A percentile compares a stretch with the other conserved stretches of the same genome.
Conservation (phyloP, 352 stramenopile species). For the Phytophthora palmivora region DNA sequence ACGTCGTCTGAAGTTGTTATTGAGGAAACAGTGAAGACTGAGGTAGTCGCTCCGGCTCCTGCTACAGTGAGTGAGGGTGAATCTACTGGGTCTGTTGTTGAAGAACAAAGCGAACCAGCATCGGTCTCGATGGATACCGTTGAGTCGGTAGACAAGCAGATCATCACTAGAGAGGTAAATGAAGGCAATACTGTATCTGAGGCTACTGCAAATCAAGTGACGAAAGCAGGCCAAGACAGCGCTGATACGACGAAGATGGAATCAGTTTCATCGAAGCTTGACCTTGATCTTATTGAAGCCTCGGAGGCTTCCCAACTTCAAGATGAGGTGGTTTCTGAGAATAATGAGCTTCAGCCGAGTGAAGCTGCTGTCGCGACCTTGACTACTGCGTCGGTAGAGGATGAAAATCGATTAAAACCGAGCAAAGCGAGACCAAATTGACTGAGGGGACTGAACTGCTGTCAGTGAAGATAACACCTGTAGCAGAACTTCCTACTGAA, state of each 20-base stretch:
- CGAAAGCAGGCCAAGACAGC: not conserved
- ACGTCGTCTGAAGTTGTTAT: not conserved
- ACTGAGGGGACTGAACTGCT: slow-evolving; percentile 18
- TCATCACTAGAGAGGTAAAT: not conserved
- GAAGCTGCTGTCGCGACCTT: slow-evolving; percentile 1
- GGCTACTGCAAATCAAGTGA: not conserved
- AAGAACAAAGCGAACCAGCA: not conserved
- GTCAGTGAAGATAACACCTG: slow-evolving; percentile 12
- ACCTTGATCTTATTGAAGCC: slow-evolving; percentile 9
- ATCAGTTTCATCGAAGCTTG: slow-evolving; percentile 18
- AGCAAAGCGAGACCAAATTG: not conserved
- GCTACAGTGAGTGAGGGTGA: not conserved
- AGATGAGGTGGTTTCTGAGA: slow-evolving; percentile 5
- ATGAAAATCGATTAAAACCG: not conserved
- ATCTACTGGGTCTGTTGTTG: not conserved
- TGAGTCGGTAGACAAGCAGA: not conserved
- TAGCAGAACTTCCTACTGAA: slow-evolving; percentile 10
- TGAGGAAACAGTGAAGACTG: slow-evolving; percentile 1
- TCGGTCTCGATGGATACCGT: not conserved
- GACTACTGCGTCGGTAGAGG: not conserved
- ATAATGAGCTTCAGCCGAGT: not conserved
- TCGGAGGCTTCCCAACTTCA: slow-evolving; percentile 8
- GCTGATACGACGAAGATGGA: not conserved
- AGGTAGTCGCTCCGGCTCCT: not conserved
- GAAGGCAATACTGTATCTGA: not conserved